Base-by-base conservation (phyloP, 2,329 filamentous ascomycete species). In the Fusarium temperatum region DNA sequence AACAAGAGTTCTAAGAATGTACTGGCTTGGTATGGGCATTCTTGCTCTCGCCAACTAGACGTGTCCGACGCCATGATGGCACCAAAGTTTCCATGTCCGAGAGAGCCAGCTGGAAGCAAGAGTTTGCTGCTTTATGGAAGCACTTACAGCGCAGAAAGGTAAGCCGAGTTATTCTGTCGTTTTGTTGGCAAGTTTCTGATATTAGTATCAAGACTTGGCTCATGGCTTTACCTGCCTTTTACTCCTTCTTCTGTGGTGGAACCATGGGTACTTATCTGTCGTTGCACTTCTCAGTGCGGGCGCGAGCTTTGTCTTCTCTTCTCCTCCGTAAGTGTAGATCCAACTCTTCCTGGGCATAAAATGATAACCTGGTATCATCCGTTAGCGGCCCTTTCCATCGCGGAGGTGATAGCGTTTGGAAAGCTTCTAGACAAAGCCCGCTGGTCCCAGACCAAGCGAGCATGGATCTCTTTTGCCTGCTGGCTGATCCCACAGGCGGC, bases 221-320 rank as follows among this genome's bases (percentile, higher is more conserved):
- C 0, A 47, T 50, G 42, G 47, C 38, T 3, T 15, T 63, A 9
- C 61, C 61, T 5, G 61, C 61, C 5, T 63, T 63, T 17, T 63
- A 63, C 35, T 63, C 61, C 0, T 60, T 63, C 35, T 63, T 63
- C 15, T 63, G 38, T 6, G 61, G 61, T 8, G 61, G 61, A n/a
- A 63, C 35, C 4, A 48, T 63, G 61, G 54, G 54, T 7, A 63
- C 61, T 6, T 63, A 63, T n/a, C 13, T 63, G 1, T 39, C 36
- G 0, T 18, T 63, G 9, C 61, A 63, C 30, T 63, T 60, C 5
- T 63, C 61, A 5, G 54, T 63, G 4, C n/a, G 61, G 1, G 42
- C 61, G 5, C 28, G 61, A 9, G 54, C 61, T 13, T 36, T 63
- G 1, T 63, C 61, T n/a, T 63, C 61, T 48, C 35, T 63, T 1